Base-by-base conservation (phyloP, 306 rosid species). In the Senna siamea region DNA sequence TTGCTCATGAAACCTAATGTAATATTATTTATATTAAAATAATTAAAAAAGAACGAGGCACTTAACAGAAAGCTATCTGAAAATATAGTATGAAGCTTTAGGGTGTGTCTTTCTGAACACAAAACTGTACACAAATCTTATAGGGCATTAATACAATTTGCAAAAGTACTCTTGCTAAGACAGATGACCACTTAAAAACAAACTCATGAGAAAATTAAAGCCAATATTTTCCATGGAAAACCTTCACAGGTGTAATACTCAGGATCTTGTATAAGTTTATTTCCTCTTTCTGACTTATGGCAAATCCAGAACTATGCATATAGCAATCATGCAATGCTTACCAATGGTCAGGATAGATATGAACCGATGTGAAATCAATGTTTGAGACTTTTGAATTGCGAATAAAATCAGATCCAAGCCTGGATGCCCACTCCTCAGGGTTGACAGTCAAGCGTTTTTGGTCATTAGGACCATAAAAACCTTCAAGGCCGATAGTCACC, bases 341-440 rank as follows among this genome's bases (percentile, higher is more conserved):
- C 98, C 98, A 94, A 15, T 94, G 98, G 74, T 94, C 98, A 0
- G 97, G 87, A 78, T 94, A 94, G 80, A 94, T 91, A 77, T 94
- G 98, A 81, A 89, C 98, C 0, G 96, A 91, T 23, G 97, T 83
- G 67, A 94, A 94, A 75, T 94, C 98, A 35, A 94, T 74, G 56
- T 82, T 6, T n/a, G 94, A 69, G 74, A 73, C 44, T 43, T 82
- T 84, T 74, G 96, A 88, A 80, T 94, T 94, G 76, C 97, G 92
- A 68, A 88, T 85, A 77, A 89, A 93, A 88, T 94, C 98, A 8
- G 94, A 83, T 41, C 98, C 97, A 35, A 94, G 96, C 61, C 74
- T 82, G n/a, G 99, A 92, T 20, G 99, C 99, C 99, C 99, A 94
- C 35, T 70, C 83, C 81, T 88, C 92, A 2, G 99, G 99, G 74